Evolutionary conservation across 2,329 filamentous ascomycete genomes (phyloP), one percentile per base, ranked within the genome.

Genomic region (Aspergillus fijiensis): DNA sequence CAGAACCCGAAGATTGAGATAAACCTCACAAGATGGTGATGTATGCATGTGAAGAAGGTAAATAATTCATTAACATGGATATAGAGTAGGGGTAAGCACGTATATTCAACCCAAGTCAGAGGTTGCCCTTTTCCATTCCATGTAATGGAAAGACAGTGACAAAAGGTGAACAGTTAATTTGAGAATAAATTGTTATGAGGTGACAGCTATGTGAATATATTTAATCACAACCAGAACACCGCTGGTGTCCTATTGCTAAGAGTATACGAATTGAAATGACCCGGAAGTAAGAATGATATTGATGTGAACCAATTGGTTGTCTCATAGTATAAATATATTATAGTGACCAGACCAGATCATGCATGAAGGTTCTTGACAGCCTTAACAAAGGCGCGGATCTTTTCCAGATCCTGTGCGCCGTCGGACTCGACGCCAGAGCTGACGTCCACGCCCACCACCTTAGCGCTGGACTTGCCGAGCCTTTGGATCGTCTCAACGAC

Each of bases 371-470:
- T 75, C 75, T 95, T 95, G 0, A 88, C 91, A 39, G 87, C 86
- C 72, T 85, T 84, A 47, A 98, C 82, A 76, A 99, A 99, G 4
- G 84, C 85, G 64, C 82, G 81, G 67, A 99, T 98, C 79, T 89
- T 96, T 19, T 86, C 85, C 59, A 94, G 69, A 75, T 88, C 90
- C 77, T 99, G 95, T 72, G 86, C 81, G 2, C 92, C 94, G 67
- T 89, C 85, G 39, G 87, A 87, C 77, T 98, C 95, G 2, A 99
- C 92, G 0, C 96, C 96, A 70, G 91, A 96, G 75, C 92, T 96
- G 21, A 96, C 91, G 79, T 99, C 95, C 3, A 99, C 90, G 2
- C 89, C 93, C 35, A 92, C 80, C 12, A 97, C 85, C 61, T 88
- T 85, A 10, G 81, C 81, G 27, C 81, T 80, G 10, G 85, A 74